A percentile compares a stretch with the other conserved stretches of the same genome.
phyloP scores from a whole-genome alignment of 805 yeast species.

The Ogataea glucozyma region DNA sequence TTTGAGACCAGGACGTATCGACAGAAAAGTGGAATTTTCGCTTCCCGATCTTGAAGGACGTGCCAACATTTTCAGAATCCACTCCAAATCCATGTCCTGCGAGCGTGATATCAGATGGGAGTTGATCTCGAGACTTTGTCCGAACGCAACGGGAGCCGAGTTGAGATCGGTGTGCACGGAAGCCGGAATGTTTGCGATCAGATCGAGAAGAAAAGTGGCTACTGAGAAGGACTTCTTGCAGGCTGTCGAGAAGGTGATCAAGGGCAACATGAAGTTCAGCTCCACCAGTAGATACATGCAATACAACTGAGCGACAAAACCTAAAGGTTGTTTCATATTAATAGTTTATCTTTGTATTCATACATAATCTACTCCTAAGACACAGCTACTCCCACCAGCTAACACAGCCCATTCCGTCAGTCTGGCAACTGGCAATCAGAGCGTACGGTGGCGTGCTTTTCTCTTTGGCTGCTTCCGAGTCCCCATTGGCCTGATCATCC shows the following conservation, averaged over 20 bases:
- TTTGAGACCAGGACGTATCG: slow-evolving; percentile 97
- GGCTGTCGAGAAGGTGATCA: slow-evolving; percentile 97
- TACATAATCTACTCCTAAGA: neutral
- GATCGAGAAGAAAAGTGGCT: slow-evolving; percentile 98
- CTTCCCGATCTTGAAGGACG: slow-evolving; percentile 97
- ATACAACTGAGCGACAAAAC: slow-evolving; percentile 58
- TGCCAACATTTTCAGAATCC: slow-evolving; percentile 96
- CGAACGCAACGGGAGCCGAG: slow-evolving; percentile 98
- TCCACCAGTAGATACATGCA: slow-evolving; percentile 98
- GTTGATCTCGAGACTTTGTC: slow-evolving; percentile 93
- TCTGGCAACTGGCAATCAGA: slow-evolving; percentile 84
- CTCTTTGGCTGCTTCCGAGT: slow-evolving; percentile 26
- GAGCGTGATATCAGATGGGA: slow-evolving; percentile 99
- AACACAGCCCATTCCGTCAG: slow-evolving; percentile 95
- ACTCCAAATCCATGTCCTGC: slow-evolving; percentile 95
- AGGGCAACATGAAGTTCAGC: slow-evolving; percentile 97
- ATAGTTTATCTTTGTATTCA: neutral
- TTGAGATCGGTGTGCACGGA: slow-evolving; percentile 97
- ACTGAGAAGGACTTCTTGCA: slow-evolving; percentile 96
- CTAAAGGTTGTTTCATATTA: neutral
- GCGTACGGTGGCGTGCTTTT: slow-evolving; percentile 76
- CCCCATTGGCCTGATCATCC: slow-evolving; percentile 25
- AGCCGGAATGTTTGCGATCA: slow-evolving; percentile 99
- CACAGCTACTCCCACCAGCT: slow-evolving; percentile 82
- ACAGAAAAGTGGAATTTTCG: slow-evolving; percentile 96